Evolutionary conservation across 495 filamentous ascomycete species (phyloP), one percentile per base, ranked within the genome.

Genomic region (Pyrenula massariospora): DNA sequence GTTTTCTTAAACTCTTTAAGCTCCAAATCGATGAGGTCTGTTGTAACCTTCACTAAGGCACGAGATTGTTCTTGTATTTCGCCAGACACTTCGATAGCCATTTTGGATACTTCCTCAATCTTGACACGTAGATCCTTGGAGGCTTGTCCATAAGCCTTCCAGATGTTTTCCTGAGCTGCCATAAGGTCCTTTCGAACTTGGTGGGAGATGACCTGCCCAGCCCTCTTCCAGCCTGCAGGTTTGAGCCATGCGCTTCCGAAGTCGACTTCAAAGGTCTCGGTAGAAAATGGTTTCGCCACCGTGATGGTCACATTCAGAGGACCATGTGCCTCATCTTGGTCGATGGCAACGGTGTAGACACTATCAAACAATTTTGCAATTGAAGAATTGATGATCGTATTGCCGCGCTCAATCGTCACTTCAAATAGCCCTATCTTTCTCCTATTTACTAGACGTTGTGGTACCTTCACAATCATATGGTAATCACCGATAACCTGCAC

Each of bases 181-280:
- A 65, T 67, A 12, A 78, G 59, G 42, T 81, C 73, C 49, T 61
- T 68, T 48, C 68, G 62, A 25, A 80, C 56, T 24, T 76, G 67
- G 15, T 73, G 69, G 42, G 71, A 73, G 21, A 78, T 59, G 19
- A 55, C 57, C 0, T 66, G 70, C 5, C 71, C 78, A 25, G 74
- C 77, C 56, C 73, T 70, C 58, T 75, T 79, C 80, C 81, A 84
- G 20, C 74, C 76, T 48, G 72, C 71, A 58, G 81, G 68, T 60
- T 80, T 82, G 54, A 83, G 64, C 81, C 81, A 85, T 15, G 77
- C 77, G 1, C 73, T 78, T n/a, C 83, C 82, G 60, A 86, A 79
- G 60, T 83, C 80, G 48, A 84, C 67, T 22, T 72, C 63, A 15
- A 79, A 74, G 12, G 63, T 76, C 64, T 85, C 73, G n/a, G 74